phyloP scores from a whole-genome alignment of 495 filamentous ascomycete genomes.

The Penicillium roqueforti region DNA sequence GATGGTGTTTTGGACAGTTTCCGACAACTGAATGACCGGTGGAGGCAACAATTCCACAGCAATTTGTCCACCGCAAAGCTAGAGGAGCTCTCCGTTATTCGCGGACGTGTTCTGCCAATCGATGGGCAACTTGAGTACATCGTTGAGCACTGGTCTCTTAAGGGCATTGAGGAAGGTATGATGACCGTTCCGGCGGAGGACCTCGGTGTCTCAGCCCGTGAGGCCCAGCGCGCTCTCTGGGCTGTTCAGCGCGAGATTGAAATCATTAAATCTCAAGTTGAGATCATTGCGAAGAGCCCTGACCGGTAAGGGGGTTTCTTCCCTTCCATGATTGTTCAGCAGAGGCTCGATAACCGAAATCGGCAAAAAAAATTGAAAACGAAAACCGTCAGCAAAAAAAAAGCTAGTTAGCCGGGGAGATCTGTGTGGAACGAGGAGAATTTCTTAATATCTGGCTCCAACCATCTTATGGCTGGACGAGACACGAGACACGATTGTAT shows the following conservation, averaged over 20 bases:
- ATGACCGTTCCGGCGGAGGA: background rate
- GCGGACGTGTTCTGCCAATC: background rate
- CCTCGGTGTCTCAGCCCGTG: constrained; percentile 2
- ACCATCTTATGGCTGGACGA: background rate
- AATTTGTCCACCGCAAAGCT: background rate
- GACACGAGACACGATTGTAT: constrained; percentile 2
- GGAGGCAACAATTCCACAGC: background rate
- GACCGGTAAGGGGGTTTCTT: background rate
- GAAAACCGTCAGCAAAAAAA: background rate
- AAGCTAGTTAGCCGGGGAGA: background rate
- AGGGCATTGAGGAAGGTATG: constrained; percentile 3
- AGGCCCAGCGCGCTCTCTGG: constrained; percentile 5
- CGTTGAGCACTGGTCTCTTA: constrained; percentile 5
- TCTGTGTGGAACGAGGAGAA: background rate
- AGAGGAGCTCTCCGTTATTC: constrained; percentile 16
- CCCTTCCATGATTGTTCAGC: background rate
- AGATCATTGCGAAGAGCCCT: background rate
- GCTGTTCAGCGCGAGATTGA: constrained; percentile 8
- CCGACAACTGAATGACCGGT: background rate
- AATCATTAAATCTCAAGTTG: background rate
- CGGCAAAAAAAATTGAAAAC: background rate
- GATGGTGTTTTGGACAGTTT: background rate
- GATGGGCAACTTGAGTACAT: constrained; percentile 1
- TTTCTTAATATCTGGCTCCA: background rate
- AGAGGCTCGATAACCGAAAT: background rate